Conservation (phyloP, 169 alveolate genomes). For the Plasmodium fragile region DNA sequence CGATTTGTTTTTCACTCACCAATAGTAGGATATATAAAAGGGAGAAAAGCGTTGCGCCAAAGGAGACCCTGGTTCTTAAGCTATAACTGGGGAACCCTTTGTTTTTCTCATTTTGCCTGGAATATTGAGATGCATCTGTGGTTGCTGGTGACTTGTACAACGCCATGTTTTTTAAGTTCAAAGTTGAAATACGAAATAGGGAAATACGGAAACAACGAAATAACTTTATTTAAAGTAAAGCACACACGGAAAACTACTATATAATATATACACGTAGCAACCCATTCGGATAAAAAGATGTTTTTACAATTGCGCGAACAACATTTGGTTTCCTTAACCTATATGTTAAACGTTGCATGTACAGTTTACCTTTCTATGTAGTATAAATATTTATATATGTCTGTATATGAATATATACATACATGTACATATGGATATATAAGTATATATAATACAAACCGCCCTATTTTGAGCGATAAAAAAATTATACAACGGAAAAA, state of each 20-base stretch:
- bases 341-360: not conserved
- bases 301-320: not conserved
- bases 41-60: not conserved
- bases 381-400: too few species aligned
- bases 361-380: not conserved
- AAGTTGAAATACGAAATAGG: not conserved
- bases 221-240: not conserved
- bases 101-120: not conserved
- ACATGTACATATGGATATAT: too few species aligned
- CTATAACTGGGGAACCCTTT: not conserved
- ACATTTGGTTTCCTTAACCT: not conserved
- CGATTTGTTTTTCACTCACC: not conserved
- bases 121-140: not conserved
- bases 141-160: not conserved
- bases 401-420: too few species aligned
- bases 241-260: not conserved
- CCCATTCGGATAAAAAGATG: not conserved
- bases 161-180: not conserved
- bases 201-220: not conserved
- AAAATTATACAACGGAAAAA: not conserved
- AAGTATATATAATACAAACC: not conserved
- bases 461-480: not conserved
- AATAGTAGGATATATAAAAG: not conserved
- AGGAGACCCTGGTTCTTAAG: not conserved
- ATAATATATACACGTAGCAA: not conserved